Evolutionary conservation across 768 basidiomycete genomes (phyloP).

Genomic region (Hydnum rufescens): DNA sequence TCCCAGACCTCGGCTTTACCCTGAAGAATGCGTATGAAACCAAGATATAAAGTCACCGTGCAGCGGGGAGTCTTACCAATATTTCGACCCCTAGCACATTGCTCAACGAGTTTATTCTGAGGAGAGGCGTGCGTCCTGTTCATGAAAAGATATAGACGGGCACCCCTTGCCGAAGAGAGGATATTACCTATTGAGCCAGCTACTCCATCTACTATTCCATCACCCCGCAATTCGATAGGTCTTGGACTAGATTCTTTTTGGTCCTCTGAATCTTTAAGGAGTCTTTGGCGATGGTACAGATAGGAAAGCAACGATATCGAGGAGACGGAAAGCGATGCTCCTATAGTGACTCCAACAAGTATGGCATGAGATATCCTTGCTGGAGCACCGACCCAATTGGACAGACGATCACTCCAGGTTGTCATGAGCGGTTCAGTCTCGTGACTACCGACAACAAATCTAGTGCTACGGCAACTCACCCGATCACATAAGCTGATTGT

Average conservation of each 20-base stretch:
- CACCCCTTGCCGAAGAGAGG: background rate
- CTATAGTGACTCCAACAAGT: too few relatives aligned
- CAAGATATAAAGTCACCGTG: background rate
- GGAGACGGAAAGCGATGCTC: too few relatives aligned
- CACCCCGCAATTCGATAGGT: slow-evolving; percentile 20
- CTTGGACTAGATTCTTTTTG: background rate
- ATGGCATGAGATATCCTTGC: too few relatives aligned
- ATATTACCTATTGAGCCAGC: slow-evolving; percentile 4
- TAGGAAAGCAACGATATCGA: too few relatives aligned
- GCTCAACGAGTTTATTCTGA: slow-evolving; percentile 81
- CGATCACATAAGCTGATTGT: too few relatives aligned
- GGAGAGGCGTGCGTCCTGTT: slow-evolving; percentile 80
- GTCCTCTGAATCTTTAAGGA: too few relatives aligned
- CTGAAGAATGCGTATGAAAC: slow-evolving; percentile 11
- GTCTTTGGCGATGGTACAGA: too few relatives aligned
- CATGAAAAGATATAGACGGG: background rate
- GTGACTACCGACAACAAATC: too few relatives aligned
- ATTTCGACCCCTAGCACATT: slow-evolving; percentile 85
- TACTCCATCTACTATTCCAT: slow-evolving; percentile 27
- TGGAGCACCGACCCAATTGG: too few relatives aligned
- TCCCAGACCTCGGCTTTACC: slow-evolving; percentile 87
- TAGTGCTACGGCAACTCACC: too few relatives aligned
- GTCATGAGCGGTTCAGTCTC: too few relatives aligned
- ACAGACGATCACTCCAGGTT: too few relatives aligned
- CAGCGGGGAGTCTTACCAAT: slow-evolving; percentile 23